Base-by-base conservation (phyloP, 345 rosid species). In the Ailanthus altissimus region DNA sequence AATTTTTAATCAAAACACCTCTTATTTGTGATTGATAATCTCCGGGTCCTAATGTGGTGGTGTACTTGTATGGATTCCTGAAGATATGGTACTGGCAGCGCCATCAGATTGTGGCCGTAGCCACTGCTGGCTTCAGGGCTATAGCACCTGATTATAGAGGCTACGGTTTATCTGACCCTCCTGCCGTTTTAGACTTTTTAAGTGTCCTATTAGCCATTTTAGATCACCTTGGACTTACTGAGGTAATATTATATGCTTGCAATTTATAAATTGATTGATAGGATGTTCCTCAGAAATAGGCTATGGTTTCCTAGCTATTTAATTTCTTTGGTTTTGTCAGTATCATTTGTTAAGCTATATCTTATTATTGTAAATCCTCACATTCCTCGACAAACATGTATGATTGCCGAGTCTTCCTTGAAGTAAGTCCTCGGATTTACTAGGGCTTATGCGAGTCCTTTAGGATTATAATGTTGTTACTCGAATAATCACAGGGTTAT, bases 51-150 rank as follows among this genome's bases (percentile, higher is more conserved):
- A 67, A 83, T 46, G 85, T 65, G 72, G 86, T 87, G n/a, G 54
- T 88, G 26, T 86, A 87, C 86, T 73, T 90, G 70, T 89, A 90
- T 8, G 90, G 92, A 18, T 88, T 90, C 78, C 94, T 90, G 12
- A 89, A 90, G 83, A 85, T 86, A 77, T 90, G 92, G 92, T 90
- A 88, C 85, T 79, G 89, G 0, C 88, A 89, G 91, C 86, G 89
- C 25, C 79, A 88, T 85, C 89, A 86, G 84, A 86, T 88, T 86
- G 69, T 86, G 49, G 90, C 86, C n/a, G 60, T 85, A 4, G 89
- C 89, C 18, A 49, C 36, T 5, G 72, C 84, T 9, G 93, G 89
- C 1, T 88, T 79, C 83, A 81, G 89, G 8, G 81, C 85, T 0
- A 78, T 90, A 26, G 87, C 88, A 16, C 89, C 93, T 9, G 88